Evolutionary conservation across 2,329 filamentous ascomycete species (phyloP).

Genomic region (Ophiocordyceps camponoti-rufipedis): DNA sequence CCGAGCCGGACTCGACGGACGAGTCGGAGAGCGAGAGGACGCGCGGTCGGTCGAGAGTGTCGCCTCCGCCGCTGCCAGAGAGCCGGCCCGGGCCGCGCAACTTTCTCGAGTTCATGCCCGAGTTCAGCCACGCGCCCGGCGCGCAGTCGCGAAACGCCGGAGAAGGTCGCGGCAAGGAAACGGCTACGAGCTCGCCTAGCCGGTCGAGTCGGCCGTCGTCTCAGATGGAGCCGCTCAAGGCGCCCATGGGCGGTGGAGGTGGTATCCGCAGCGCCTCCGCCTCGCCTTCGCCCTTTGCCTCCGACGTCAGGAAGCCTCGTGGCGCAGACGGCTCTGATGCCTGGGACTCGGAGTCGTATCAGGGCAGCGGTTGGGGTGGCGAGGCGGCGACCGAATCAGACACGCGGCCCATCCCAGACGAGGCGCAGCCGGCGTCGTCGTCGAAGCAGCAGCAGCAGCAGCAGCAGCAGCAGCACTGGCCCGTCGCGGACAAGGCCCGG

Average conservation of each 20-base stretch:
- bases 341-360: slow-evolving; percentile 20
- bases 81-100: slow-evolving; percentile 19
- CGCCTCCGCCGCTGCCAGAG: slow-evolving; percentile 14
- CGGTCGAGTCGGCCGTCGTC: slow-evolving; percentile 19
- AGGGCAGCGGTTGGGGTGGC: slow-evolving; percentile 7
- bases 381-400: slow-evolving; percentile 15
- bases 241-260: slow-evolving; percentile 27
- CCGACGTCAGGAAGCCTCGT: slow-evolving; percentile 5
- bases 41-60: slow-evolving; percentile 19
- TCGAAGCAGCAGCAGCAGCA: background rate
- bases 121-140: slow-evolving; percentile 22
- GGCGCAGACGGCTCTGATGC: slow-evolving; percentile 13
- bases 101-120: slow-evolving; percentile 33
- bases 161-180: slow-evolving; percentile 5
- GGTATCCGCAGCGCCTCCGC: slow-evolving; percentile 5
- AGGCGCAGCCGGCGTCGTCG: slow-evolving; percentile 10
- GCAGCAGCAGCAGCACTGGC: slow-evolving; percentile 26
- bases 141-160: slow-evolving; percentile 4
- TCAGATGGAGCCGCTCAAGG: slow-evolving; percentile 29
- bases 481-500: slow-evolving; percentile 25
- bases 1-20: slow-evolving; percentile 23
- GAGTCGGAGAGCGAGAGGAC: slow-evolving; percentile 28
- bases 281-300: slow-evolving; percentile 18
- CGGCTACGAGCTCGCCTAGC: slow-evolving; percentile 1
- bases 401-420: slow-evolving; percentile 15